Percentiles rank a stretch among this genome's conserved stretches.
Conservation (phyloP, 805 yeast species). For the Suhomyces emberorum region DNA sequence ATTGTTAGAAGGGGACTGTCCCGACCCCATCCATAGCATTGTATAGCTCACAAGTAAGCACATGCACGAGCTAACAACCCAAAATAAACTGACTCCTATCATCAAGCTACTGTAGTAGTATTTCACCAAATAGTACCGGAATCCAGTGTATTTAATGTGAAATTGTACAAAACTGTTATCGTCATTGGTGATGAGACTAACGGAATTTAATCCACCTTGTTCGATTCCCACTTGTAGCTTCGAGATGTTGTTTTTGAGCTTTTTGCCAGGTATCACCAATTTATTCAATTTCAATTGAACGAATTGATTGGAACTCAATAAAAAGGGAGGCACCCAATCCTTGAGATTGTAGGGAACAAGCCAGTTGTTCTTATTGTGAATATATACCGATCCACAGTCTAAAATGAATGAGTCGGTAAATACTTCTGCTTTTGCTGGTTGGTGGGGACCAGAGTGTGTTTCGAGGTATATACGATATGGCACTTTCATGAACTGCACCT, state of each 20-base stretch:
- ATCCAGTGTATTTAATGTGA: slow-evolving; percentile 18
- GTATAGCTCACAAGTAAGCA: slow-evolving; percentile 15
- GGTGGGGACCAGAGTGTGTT: background rate
- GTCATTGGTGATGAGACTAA: slow-evolving; percentile 3
- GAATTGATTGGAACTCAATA: slow-evolving; percentile 19
- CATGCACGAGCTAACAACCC: slow-evolving; percentile 17
- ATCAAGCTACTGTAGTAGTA: slow-evolving; percentile 17
- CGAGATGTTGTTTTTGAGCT: background rate
- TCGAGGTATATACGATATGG: slow-evolving; percentile 2
- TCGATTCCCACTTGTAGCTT: background rate
- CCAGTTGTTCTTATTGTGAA: slow-evolving; percentile 25
- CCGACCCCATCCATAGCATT: slow-evolving; percentile 10
- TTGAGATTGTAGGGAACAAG: slow-evolving; percentile 35
- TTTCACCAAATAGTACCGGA: slow-evolving; percentile 23
- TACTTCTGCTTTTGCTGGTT: background rate
- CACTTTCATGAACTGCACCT: slow-evolving; percentile 1
- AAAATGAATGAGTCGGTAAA: slow-evolving; percentile 14
- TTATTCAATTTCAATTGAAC: slow-evolving; percentile 11
- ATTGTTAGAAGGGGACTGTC: background rate
- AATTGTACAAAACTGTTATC: slow-evolving; percentile 14
- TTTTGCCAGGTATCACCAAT: slow-evolving; percentile 5
- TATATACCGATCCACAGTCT: slow-evolving; percentile 28
- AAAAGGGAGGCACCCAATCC: slow-evolving; percentile 35
- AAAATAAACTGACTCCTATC: slow-evolving; percentile 18
- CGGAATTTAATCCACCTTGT: background rate